A percentile compares a stretch with the other conserved stretches of the same genome.
Evolutionary conservation across 352 stramenopile species (phyloP).

Genomic region (Phytophthora pseudosyringae): DNA sequence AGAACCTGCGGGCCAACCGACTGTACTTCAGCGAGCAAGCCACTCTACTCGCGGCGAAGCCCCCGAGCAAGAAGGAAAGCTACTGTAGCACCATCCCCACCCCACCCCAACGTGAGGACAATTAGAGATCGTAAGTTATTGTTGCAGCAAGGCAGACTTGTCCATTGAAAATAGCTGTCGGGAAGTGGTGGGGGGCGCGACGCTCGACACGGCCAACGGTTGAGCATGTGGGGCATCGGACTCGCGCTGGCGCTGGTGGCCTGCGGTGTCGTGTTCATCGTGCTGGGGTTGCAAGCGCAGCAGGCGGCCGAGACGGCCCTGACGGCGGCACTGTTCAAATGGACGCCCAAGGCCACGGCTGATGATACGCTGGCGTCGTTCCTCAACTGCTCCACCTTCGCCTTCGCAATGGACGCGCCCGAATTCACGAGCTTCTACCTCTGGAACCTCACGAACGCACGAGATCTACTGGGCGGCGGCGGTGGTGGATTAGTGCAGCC

Average conservation of each 20-base stretch:
- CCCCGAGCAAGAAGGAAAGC: slow-evolving; percentile 18
- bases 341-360: slow-evolving; percentile 14
- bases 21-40: slow-evolving; percentile 77
- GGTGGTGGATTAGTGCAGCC: slow-evolving; percentile 24
- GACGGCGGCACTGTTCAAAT: slow-evolving; percentile 27
- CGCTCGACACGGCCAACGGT: background rate
- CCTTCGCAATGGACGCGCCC: slow-evolving; percentile 55
- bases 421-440: slow-evolving; percentile 69
- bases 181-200: background rate
- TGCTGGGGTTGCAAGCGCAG: slow-evolving; percentile 34
- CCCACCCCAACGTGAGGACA: background rate
- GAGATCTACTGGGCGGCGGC: slow-evolving; percentile 33
- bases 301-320: slow-evolving; percentile 7
- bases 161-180: slow-evolving; percentile 13
- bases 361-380: slow-evolving; percentile 20
- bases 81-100: background rate
- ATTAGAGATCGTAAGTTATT: slow-evolving; percentile 27
- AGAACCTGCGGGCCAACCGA: slow-evolving; percentile 62
- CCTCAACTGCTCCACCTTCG: slow-evolving; percentile 40
- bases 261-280: slow-evolving; percentile 32
- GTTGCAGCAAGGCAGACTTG: background rate
- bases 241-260: slow-evolving; percentile 27
- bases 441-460: slow-evolving; percentile 74
- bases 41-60: slow-evolving; percentile 48
- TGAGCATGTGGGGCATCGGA: slow-evolving; percentile 29